phyloP scores from a whole-genome alignment of 768 basidiomycete genomes.

The Leccinum arenicola region DNA sequence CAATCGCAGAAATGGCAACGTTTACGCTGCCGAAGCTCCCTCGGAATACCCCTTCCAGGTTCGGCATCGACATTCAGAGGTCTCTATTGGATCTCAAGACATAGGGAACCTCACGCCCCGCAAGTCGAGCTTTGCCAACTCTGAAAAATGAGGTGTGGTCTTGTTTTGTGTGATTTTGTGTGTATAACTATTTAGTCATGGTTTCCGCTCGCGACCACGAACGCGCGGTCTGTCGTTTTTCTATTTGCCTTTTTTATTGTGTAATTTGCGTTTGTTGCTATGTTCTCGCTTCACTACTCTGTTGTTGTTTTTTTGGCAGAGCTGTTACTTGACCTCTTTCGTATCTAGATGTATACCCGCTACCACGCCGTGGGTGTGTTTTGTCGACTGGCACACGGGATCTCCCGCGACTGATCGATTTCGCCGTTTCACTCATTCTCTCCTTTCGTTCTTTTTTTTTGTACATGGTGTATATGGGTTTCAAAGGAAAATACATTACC shows the following conservation, averaged over 20 bases:
- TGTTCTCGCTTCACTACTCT: not conserved
- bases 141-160: slow-evolving; percentile 23
- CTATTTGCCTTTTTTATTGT: slow-evolving; percentile 25
- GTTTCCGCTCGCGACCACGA: slow-evolving; percentile 14
- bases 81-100: slow-evolving; percentile 33
- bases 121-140: slow-evolving; percentile 25
- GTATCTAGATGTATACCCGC: slow-evolving; percentile 10
- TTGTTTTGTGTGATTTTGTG: not conserved
- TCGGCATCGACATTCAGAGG: slow-evolving; percentile 30
- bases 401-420: not conserved
- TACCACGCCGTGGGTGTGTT: not conserved
- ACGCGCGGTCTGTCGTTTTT: slow-evolving; percentile 9
- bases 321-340: not conserved
- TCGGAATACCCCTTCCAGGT: slow-evolving; percentile 32
- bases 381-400: not conserved
- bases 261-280: slow-evolving; percentile 16
- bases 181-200: slow-evolving; percentile 9
- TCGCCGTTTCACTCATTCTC: not conserved
- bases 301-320: slow-evolving; percentile 4
- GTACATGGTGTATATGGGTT: not conserved
- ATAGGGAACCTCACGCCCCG: slow-evolving; percentile 24
- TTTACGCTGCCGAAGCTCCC: not conserved
- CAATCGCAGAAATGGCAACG: slow-evolving; percentile 2
- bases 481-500: not conserved
- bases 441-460: not conserved